Percentiles rank a stretch among this genome's conserved stretches.
These are phyloP conservation scores for Marchantia polymorpha DNA, from an alignment of 225 moss, liverwort and hornwort genomes.

Conservation along the genomic window DNA sequence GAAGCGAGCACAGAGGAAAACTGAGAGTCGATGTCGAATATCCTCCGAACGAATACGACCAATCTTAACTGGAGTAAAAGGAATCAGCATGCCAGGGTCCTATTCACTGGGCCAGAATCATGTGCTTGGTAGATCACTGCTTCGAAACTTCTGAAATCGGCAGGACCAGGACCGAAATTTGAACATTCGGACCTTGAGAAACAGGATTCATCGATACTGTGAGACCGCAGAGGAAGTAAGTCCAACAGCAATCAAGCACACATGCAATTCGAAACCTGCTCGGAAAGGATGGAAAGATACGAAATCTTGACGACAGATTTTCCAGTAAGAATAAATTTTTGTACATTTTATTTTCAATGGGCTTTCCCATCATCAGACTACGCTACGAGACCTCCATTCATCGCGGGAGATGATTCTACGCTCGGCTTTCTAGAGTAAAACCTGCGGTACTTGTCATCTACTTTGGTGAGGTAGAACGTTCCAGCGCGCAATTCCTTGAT, in stretches of 20 bases:
- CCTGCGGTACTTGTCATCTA: slow-evolving; percentile 73
- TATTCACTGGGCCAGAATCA: no score
- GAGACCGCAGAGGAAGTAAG: not conserved
- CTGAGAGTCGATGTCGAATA: no score
- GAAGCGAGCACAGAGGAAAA: no score
- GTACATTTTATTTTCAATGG: not conserved
- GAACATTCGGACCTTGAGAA: no score
- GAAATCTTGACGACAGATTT: slow-evolving; percentile 5
- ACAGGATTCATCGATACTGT: no score
- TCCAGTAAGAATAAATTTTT: not conserved
- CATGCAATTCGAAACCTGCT: not conserved
- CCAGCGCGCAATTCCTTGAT: slow-evolving; percentile 66
- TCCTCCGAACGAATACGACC: no score
- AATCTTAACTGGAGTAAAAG: no score
- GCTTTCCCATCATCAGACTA: not conserved
- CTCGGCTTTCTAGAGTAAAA: slow-evolving; percentile 61
- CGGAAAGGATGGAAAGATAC: not conserved
- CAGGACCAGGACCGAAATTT: no score
- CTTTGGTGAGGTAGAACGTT: slow-evolving; percentile 78
- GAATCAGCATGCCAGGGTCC: no score
- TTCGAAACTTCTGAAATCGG: no score
- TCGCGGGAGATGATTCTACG: not conserved
- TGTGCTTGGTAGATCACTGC: no score
- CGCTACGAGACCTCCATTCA: slow-evolving; percentile 9
- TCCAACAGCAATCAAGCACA: not conserved